A percentile compares a stretch with the other conserved stretches of the same genome.
Evolutionary conservation across 352 stramenopile genomes (phyloP).

Genomic region (Pythium insidiosum): DNA sequence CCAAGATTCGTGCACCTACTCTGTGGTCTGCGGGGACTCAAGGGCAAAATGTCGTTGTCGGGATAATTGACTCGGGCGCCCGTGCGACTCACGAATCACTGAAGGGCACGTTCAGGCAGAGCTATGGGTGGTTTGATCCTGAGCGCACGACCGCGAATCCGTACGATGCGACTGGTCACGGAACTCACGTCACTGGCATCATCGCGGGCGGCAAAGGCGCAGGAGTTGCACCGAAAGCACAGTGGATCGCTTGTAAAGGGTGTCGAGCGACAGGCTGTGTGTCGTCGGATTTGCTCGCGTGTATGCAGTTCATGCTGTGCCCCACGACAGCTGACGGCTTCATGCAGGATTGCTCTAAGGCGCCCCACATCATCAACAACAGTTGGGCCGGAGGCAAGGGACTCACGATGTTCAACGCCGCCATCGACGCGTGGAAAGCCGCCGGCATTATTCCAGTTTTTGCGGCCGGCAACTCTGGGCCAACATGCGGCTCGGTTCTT

Average conservation of each 20-base stretch:
- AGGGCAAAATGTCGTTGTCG: conserved; percentile 41
- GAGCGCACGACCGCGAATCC: conserved; percentile 21
- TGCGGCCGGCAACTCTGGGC: too few species aligned
- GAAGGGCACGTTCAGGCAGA: conserved; percentile 25
- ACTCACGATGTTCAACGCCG: too few species aligned
- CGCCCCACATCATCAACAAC: too few species aligned
- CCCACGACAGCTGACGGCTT: too few species aligned
- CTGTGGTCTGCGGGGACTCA: conserved; percentile 43
- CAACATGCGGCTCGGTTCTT: too few species aligned
- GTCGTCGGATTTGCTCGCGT: conserved; percentile 34
- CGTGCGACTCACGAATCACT: conserved; percentile 38
- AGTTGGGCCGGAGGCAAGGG: too few species aligned
- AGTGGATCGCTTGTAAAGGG: conserved; percentile 52
- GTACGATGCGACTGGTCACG: conserved; percentile 44
- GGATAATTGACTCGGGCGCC: conserved; percentile 54
- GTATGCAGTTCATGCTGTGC: conserved; percentile 65
- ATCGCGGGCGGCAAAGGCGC: conserved; percentile 35
- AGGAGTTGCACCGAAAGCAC: conserved; percentile 38
- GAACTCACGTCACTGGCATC: conserved; percentile 42
- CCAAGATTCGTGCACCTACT: conserved; percentile 34
- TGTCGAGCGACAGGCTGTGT: conserved; percentile 32
- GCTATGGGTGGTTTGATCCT: conserved; percentile 55
- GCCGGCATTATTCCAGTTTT: too few species aligned
- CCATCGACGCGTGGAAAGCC: too few species aligned
- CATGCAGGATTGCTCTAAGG: too few species aligned